A percentile compares a stretch with the other conserved stretches of the same genome.
phyloP scores from a whole-genome alignment of 2,329 filamentous ascomycete species.

The Pseudocercospora macadamiae region DNA sequence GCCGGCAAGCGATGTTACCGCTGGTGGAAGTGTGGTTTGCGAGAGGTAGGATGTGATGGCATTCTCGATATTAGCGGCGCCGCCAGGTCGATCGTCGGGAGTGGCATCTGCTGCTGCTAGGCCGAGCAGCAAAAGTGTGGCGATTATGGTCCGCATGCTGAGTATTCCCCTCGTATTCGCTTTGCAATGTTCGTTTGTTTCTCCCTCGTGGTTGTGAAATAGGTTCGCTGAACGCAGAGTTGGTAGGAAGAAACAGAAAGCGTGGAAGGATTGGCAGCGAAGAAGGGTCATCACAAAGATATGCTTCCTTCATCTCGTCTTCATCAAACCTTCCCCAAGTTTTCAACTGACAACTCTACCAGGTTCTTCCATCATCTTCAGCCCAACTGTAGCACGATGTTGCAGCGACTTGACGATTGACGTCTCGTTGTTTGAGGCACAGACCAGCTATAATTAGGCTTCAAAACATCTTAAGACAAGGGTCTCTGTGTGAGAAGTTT shows the following conservation, averaged over 20 bases:
- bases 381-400: neutral
- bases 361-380: neutral
- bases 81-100: slow-evolving; percentile 6
- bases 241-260: neutral
- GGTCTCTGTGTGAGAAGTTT: neutral
- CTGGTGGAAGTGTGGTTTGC: slow-evolving; percentile 6
- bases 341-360: neutral
- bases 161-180: neutral
- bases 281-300: neutral
- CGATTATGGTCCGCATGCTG: neutral
- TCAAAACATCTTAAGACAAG: neutral
- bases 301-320: neutral
- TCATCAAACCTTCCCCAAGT: neutral
- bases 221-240: neutral
- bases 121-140: neutral
- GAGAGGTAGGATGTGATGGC: slow-evolving; percentile 10
- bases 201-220: neutral
- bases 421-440: neutral
- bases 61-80: slow-evolving; percentile 20
- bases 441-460: neutral
- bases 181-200: neutral
- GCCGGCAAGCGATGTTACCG: slow-evolving; percentile 4
- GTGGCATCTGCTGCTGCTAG: neutral
- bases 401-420: neutral
- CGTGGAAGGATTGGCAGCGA: neutral